These are phyloP conservation scores for Bruguiera hainesii DNA, from an alignment of 441 rosid species.

Conservation along the genomic window DNA sequence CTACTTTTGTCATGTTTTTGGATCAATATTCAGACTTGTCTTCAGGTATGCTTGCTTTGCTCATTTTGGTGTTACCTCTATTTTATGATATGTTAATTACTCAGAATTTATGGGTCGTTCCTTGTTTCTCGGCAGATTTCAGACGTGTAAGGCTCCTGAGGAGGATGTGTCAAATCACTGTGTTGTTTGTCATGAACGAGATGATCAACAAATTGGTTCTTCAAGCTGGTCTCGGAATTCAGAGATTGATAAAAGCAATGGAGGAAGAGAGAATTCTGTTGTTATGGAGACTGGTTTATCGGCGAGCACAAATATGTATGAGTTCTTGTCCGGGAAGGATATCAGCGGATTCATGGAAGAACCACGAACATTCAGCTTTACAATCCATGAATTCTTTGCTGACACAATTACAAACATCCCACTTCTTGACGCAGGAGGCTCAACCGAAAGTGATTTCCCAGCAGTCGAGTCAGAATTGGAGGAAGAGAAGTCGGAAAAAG, in stretches of 20 bases:
- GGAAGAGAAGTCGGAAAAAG: conserved; percentile 8
- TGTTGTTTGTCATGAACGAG: not conserved
- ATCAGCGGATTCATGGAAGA: conserved; percentile 49
- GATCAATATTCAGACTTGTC: conserved; percentile 24
- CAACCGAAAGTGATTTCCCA: conserved; percentile 4
- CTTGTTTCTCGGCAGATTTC: conserved; percentile 20
- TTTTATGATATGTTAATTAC: not conserved
- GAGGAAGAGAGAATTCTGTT: conserved; percentile 26
- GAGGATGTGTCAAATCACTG: conserved; percentile 24
- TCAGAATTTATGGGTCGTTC: not conserved
- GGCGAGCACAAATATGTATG: conserved; percentile 35
- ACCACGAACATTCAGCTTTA: conserved; percentile 33
- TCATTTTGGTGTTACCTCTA: not conserved
- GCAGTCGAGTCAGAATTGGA: conserved; percentile 8
- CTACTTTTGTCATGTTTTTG: conserved; percentile 34
- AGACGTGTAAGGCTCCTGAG: conserved; percentile 3
- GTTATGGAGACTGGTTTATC: conserved; percentile 20
- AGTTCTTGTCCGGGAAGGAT: conserved; percentile 32
- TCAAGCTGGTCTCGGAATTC: conserved; percentile 18
- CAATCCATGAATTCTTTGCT: conserved; percentile 28
- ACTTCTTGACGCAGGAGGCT: conserved; percentile 1
- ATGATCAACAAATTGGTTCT: conserved; percentile 4
- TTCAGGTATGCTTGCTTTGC: conserved; percentile 35
- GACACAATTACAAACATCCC: not conserved
- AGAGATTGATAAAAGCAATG: conserved; percentile 11